Conservation (phyloP, 169 alveolate genomes). For the Plasmodium coatneyi region DNA sequence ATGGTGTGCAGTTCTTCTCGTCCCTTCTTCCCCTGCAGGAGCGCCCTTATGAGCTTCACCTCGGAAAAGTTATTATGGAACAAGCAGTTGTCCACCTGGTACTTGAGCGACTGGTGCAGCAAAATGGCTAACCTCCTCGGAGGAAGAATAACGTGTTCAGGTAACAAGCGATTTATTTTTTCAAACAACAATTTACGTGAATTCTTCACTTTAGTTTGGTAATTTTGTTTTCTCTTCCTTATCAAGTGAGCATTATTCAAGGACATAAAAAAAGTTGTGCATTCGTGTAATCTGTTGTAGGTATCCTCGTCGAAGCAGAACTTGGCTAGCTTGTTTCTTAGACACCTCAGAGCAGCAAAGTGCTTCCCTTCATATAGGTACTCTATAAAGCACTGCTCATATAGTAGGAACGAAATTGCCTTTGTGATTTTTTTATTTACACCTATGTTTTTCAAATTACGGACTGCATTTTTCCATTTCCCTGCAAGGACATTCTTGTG, state of each 20-base stretch:
- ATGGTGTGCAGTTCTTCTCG: neutral
- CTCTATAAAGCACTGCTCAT: constrained; percentile 82
- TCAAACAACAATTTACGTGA: constrained; percentile 63
- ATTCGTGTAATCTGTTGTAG: constrained; percentile 53
- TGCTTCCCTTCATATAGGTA: constrained; percentile 74
- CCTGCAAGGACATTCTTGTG: constrained; percentile 78
- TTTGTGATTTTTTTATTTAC: constrained; percentile 63
- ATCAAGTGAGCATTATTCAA: neutral
- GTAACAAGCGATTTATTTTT: constrained; percentile 69
- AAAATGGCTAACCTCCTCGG: constrained; percentile 72
- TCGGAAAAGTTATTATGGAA: constrained; percentile 63
- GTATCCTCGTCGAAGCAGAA: constrained; percentile 65
- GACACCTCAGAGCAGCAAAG: constrained; percentile 78
- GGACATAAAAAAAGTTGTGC: constrained; percentile 60
- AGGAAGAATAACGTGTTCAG: constrained; percentile 59
- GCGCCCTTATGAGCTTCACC: neutral
- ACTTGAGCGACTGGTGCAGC: constrained; percentile 62
- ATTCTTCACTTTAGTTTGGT: neutral
- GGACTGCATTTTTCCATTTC: constrained; percentile 76
- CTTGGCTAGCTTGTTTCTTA: constrained; percentile 74
- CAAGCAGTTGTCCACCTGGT: constrained; percentile 61
- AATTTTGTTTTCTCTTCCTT: neutral
- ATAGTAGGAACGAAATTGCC: constrained; percentile 80
- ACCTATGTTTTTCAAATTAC: constrained; percentile 62
- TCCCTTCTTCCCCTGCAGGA: neutral